These are phyloP conservation scores for Polytolypa hystricis DNA, from an alignment of 2,329 filamentous ascomycete species.

Conservation along the genomic window DNA sequence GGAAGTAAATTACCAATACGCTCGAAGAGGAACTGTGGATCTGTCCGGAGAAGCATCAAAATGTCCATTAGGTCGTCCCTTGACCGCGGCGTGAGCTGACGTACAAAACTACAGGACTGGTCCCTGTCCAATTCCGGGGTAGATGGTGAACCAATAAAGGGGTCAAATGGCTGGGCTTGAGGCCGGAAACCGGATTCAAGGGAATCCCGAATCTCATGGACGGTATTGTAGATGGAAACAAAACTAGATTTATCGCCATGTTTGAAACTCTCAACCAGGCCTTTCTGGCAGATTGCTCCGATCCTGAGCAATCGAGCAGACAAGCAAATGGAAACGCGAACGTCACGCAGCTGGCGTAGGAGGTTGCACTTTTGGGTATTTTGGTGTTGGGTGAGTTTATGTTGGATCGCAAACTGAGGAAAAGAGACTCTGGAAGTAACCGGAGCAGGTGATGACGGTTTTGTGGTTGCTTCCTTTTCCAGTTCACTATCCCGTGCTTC, in stretches of 20 bases:
- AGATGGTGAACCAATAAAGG: constrained; percentile 20
- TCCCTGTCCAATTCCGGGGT: constrained; percentile 27
- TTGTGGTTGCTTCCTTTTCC: constrained; percentile 17
- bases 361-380: constrained; percentile 30
- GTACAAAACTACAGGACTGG: constrained; percentile 28
- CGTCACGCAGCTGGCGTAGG: constrained; percentile 28
- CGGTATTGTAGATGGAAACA: constrained; percentile 32
- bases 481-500: constrained; percentile 9
- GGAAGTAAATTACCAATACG: constrained; percentile 65
- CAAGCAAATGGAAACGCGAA: constrained; percentile 33
- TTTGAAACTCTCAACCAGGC: constrained; percentile 35
- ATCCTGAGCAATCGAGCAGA: constrained; percentile 33
- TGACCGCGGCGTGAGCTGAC: constrained; percentile 64
- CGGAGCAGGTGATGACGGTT: constrained; percentile 9
- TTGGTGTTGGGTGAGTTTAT: constrained; percentile 32
- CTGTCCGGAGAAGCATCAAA: constrained; percentile 68
- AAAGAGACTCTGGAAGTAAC: constrained; percentile 26
- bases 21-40: constrained; percentile 77
- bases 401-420: constrained; percentile 33
- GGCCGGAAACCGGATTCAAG: constrained; percentile 26
- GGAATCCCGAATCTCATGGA: constrained; percentile 34
- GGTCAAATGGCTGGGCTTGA: constrained; percentile 24
- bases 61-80: constrained; percentile 69
- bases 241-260: constrained; percentile 36
- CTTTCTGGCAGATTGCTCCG: constrained; percentile 31